Evolutionary conservation across 2,329 filamentous ascomycete species (phyloP), one percentile per base, ranked within the genome.

Genomic region (Coniochaeta sp.): DNA sequence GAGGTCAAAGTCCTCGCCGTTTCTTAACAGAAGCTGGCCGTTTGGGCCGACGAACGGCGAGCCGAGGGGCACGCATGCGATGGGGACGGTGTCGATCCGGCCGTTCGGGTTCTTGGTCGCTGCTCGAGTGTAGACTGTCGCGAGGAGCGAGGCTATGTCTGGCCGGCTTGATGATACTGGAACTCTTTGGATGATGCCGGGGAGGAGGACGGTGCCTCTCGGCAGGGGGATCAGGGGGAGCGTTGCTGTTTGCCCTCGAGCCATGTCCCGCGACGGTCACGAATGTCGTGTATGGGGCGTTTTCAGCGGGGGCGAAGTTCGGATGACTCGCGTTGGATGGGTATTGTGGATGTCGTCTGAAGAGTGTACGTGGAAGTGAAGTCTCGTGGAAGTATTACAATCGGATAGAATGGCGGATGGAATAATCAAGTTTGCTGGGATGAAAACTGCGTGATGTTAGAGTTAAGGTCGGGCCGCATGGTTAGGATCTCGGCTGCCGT

Each of bases 71-170:
- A 97, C 84, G 67, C 92, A 97, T 50, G 87, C 90, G 58, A 97
- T 85, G 8, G 88, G 85, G 59, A 96, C 83, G 58, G 76, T 75
- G 58, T 84, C 80, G 63, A 85, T 76, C 56, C 79, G 75, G 58
- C 83, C 77, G 56, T 78, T 79, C 26, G 83, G 80, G 58, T 85
- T 81, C 61, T 84, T 85, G 35, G 82, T 80, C 30, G 87, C 77
- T 26, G 85, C 85, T 59, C 85, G 83, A 62, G 87, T 87, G 70
- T 95, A 92, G 54, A 96, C 82, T 60, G 86, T 85, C 18, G 91
- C 88, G 52, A 99, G 83, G 42, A 97, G 81, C 49, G 92, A 88
- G 50, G 90, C 86, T 58, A 97, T 86, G 69, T 97, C 94, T 58
- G 89, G 84, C 49, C 92, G 89, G 67, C 86, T 78, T 32, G 78